Percentiles rank a stretch among this genome's conserved stretches.
Conservation (phyloP, 805 yeast species). For the Candida qinlingensis region DNA sequence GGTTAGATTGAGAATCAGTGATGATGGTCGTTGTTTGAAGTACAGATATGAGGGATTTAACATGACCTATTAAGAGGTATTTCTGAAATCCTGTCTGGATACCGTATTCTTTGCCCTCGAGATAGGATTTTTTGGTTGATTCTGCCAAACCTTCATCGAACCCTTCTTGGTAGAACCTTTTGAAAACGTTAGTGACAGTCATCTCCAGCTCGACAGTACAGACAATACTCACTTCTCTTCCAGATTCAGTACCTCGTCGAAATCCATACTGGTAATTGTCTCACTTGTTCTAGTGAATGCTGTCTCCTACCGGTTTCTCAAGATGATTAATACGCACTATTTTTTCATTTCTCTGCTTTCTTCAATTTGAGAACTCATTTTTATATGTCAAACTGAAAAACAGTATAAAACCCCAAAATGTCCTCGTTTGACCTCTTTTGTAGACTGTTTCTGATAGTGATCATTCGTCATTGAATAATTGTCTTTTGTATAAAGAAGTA, state of each 20-base stretch:
- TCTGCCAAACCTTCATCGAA: slow-evolving; percentile 62
- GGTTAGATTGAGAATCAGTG: slow-evolving; percentile 7
- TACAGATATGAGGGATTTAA: slow-evolving; percentile 41
- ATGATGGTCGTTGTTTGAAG: not conserved
- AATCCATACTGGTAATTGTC: slow-evolving; percentile 24
- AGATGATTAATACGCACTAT: not conserved
- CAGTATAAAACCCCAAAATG: too few species aligned
- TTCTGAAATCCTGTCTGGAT: slow-evolving; percentile 73
- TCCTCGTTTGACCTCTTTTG: too few species aligned
- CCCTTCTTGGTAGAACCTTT: slow-evolving; percentile 58
- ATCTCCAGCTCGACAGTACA: too few species aligned
- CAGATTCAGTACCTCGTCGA: slow-evolving; percentile 52
- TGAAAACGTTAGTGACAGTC: not conserved
- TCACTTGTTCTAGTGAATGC: not conserved
- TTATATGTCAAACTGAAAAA: too few species aligned
- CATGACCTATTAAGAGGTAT: slow-evolving; percentile 64
- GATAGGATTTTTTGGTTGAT: slow-evolving; percentile 51
- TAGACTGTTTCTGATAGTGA: too few species aligned
- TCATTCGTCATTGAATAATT: too few species aligned
- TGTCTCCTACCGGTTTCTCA: not conserved
- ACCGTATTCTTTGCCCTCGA: slow-evolving; percentile 84
- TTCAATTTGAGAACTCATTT: too few species aligned
- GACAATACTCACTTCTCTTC: slow-evolving; percentile 41
- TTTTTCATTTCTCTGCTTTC: too few species aligned
- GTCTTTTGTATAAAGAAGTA: too few species aligned